A percentile compares a stretch with the other conserved stretches of the same genome.
Conservation (phyloP, 192 early-diverging fungal species). For the Kickxella alabastrina region DNA sequence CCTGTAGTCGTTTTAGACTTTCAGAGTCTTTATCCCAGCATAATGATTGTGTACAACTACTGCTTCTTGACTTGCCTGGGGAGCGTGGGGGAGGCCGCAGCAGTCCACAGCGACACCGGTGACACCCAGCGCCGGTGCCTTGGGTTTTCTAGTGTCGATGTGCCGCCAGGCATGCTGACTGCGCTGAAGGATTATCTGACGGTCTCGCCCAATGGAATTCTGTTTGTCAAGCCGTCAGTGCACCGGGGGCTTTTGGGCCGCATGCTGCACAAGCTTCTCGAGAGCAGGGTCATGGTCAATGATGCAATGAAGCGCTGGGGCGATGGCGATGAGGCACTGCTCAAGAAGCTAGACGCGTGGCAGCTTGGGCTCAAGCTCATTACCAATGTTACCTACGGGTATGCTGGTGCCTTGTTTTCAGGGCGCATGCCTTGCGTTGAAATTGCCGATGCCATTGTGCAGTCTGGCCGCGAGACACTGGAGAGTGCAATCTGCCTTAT, state of each 20-base stretch:
- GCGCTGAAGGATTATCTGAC: slow-evolving; percentile 67
- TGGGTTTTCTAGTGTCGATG: slow-evolving; percentile 60
- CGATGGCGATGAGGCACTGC: slow-evolving; percentile 30
- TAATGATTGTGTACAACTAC: slow-evolving; percentile 97
- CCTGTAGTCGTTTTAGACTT: slow-evolving; percentile 91
- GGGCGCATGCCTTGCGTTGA: slow-evolving; percentile 88
- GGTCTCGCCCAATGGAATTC: slow-evolving; percentile 76
- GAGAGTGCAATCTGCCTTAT: slow-evolving; percentile 71
- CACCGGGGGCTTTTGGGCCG: slow-evolving; percentile 72
- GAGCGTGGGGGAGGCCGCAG: slow-evolving; percentile 14
- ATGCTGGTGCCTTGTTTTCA: slow-evolving; percentile 76
- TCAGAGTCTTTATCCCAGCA: slow-evolving; percentile 88
- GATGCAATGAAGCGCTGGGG: slow-evolving; percentile 68
- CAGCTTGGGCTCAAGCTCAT: slow-evolving; percentile 87
- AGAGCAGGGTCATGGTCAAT: slow-evolving; percentile 90
- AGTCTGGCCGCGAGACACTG: slow-evolving; percentile 77
- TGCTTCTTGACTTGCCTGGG: slow-evolving; percentile 93
- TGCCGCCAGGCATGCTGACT: slow-evolving; percentile 62
- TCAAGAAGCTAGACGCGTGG: slow-evolving; percentile 70
- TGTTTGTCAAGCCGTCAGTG: slow-evolving; percentile 82
- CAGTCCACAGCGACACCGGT: slow-evolving; percentile 13
- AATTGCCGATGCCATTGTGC: slow-evolving; percentile 89
- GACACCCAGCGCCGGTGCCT: slow-evolving; percentile 31
- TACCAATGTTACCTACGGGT: slow-evolving; percentile 93
- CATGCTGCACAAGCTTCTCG: slow-evolving; percentile 83